A percentile compares a stretch with the other conserved stretches of the same genome.
Conservation (phyloP, 352 stramenopile genomes). For the Globisporangium abappressorium region DNA sequence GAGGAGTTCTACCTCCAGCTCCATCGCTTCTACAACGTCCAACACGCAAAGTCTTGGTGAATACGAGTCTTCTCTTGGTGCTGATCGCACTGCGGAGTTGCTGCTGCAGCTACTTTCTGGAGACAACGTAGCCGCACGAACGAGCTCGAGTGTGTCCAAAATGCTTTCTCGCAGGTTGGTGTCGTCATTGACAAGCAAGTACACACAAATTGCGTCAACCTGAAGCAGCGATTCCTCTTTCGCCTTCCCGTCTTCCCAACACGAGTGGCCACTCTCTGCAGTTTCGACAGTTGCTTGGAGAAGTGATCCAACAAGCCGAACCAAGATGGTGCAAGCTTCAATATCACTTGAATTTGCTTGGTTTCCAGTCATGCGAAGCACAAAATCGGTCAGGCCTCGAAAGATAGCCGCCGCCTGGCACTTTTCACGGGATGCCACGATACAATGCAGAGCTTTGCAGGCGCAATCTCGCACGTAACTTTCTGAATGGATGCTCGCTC, state of each 20-base stretch:
- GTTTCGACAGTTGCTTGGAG: constrained; percentile 20
- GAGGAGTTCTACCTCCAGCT: constrained; percentile 20
- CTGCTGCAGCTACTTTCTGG: neutral
- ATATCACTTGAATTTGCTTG: constrained; percentile 25
- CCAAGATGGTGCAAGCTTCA: constrained; percentile 33
- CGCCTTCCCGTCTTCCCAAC: constrained; percentile 36
- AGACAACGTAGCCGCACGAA: constrained; percentile 13
- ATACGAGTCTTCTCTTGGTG: neutral
- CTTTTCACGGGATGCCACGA: constrained; percentile 23
- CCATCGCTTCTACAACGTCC: constrained; percentile 25
- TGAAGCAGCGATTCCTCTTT: constrained; percentile 53
- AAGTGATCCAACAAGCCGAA: constrained; percentile 30
- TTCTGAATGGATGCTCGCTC: constrained; percentile 48
- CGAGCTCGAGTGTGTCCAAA: constrained; percentile 33
- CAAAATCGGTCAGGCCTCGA: constrained; percentile 55
- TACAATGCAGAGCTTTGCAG: constrained; percentile 28
- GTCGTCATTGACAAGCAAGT: constrained; percentile 52
- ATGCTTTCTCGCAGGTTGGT: constrained; percentile 23
- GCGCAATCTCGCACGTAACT: constrained; percentile 37
- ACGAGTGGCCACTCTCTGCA: neutral
- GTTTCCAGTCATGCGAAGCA: constrained; percentile 48
- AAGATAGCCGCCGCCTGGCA: constrained; percentile 33
- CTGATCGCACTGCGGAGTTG: neutral
- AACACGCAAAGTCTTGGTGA: constrained; percentile 2
- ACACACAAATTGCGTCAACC: constrained; percentile 57